Base-by-base conservation (phyloP, 805 yeast species). In the Teunomyces panamensis region DNA sequence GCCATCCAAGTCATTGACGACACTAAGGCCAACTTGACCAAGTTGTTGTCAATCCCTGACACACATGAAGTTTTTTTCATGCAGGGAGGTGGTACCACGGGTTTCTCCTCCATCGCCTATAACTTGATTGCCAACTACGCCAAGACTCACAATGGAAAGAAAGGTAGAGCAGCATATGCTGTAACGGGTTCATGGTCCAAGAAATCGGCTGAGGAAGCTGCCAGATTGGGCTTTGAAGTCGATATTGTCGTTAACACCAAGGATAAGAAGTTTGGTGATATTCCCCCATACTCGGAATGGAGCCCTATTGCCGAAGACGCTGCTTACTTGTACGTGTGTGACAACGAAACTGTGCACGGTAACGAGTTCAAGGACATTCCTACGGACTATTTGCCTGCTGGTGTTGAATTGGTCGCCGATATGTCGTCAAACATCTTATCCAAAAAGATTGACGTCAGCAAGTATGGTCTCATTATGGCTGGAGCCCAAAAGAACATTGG, bases 401-500 rank as follows among this genome's bases (percentile, higher is more conserved):
- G 80, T 20, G 84, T 87, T 39, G 96, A 88, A 65, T 69, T 92
- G 50, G 97, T 90, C 11, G 92, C 96, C 26, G 99, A 94, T 65
- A 83, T 92, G 85, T 91, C 97, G 2, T 91, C 97, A 41, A 89
- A 92, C 67, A 85, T 94, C 62, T 74, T 94, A 55, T 88, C 96
- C 17, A 84, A 87, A 56, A 72, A 79, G 54, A 67, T 94, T 43
- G 97, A 92, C 59, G 85, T 94, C 36, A 73, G 87, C 47, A 84
- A 88, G 67, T 92, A 81, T 62, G 98, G 97, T 44, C 73, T 90
- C 26, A 84, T 94, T 52, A 84, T 91, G 81, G 99, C 97, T 14
- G 99, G 99, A 53, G 99, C 98, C 26, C 99, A 94, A 71, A 94
- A 94, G 71, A 94, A 94, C 67, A 89, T 94, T 62, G 99, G 99